Evolutionary conservation across 23 red algal species (phyloP).

Genomic region (Gracilaria domingensis): DNA sequence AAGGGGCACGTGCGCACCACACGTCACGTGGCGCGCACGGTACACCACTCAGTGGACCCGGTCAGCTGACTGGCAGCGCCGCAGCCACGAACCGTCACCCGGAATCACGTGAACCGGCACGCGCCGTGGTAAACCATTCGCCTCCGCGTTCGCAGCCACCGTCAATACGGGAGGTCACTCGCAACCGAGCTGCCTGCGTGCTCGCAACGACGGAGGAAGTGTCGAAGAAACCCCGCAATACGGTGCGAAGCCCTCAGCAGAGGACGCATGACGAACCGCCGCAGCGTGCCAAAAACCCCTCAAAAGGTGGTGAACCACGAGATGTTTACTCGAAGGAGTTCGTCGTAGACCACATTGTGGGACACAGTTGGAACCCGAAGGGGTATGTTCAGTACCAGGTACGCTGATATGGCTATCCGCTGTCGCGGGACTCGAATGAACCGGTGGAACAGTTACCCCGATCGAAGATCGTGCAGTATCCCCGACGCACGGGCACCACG

Average conservation of each 20-base stretch:
- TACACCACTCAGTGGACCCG: too few species aligned
- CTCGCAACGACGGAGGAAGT: not conserved
- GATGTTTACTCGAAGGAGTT: not conserved
- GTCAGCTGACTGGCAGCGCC: too few species aligned
- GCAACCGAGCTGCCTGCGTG: too few species aligned
- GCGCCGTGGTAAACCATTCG: not conserved
- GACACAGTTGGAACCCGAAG: not conserved
- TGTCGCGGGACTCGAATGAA: not conserved
- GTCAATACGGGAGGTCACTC: not conserved
- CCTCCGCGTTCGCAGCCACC: not conserved
- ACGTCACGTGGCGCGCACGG: too few species aligned
- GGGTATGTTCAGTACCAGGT: not conserved
- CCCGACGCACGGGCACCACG: not conserved
- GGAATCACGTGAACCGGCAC: not conserved
- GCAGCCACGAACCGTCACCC: too few species aligned
- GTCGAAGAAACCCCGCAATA: not conserved
- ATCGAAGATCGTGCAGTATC: not conserved
- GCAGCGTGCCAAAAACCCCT: not conserved
- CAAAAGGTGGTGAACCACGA: not conserved
- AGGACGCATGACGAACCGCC: not conserved
- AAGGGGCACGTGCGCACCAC: too few species aligned
- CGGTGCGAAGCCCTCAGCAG: not conserved
- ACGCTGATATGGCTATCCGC: slow-evolving; percentile 8
- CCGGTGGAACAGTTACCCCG: slow-evolving; percentile 2
- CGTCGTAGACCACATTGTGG: not conserved